Evolutionary conservation across 495 filamentous ascomycete genomes (phyloP), one percentile per base, ranked within the genome.

Genomic region (Trichoderma gamsii): DNA sequence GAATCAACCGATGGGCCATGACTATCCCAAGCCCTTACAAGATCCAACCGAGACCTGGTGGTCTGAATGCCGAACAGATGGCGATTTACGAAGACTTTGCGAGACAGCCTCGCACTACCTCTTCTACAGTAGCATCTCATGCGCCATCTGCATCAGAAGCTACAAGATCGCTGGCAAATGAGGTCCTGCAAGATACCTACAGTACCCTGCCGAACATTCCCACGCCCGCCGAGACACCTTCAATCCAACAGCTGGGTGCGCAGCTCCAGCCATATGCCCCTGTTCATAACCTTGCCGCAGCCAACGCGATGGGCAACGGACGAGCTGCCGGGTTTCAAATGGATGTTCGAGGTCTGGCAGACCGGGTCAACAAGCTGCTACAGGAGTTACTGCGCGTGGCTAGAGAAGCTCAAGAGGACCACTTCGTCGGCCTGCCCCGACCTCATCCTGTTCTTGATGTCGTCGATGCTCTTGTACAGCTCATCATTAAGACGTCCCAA

Each of bases 1-100:
- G 82, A 29, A 85, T 95, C 74, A 65, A 65, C 35, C 88, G 90
- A 41, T 97, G 92, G 90, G 88, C 92, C 13, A 85, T 89, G 72
- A 91, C 89, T 38, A 96, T 99, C 69, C 92, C 93, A 0, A 89
- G 93, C 70, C 94, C 93, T 8, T 98, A 90, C 80, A 90, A 93
- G 69, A 85, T 95, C 72, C 85, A 86, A 59, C 86, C 88, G 16
- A 80, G 63, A 44, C 69, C 76, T 25, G 66, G 76, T 18, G 95
- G 96, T 8, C 81, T 99, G 41, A 98, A 96, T 71, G 83, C 88
- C 63, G 91, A 97, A 71, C 95, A 99, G 75, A 86, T 97, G 81
- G 90, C 90, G 16, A 94, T 99, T 56, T 99, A 98, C 71, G 92
- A 96, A 69, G 92, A 97, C 59, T 99, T 99, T 77, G 92, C 90